These are phyloP conservation scores for Pseudogymnoascus sp. DNA, from an alignment of 2,329 filamentous ascomycete species.

Conservation along the genomic window DNA sequence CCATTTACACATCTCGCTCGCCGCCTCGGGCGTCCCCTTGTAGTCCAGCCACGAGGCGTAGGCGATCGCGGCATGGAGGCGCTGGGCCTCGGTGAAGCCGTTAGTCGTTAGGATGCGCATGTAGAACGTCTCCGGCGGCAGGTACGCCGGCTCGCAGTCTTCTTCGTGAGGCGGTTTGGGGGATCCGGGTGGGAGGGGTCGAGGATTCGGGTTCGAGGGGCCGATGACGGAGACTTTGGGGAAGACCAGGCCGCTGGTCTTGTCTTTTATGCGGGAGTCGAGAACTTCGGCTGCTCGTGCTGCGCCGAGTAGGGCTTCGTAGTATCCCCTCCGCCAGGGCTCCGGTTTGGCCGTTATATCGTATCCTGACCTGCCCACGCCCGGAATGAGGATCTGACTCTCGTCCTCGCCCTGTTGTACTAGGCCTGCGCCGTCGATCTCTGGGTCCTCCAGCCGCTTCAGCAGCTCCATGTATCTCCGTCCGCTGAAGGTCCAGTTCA, in stretches of 20 bases:
- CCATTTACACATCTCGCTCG: conserved; percentile 66
- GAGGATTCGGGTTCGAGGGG: conserved; percentile 74
- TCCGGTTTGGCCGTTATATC: conserved; percentile 50
- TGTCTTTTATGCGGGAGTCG: conserved; percentile 71
- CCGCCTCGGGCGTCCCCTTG: conserved; percentile 58
- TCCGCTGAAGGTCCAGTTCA: conserved; percentile 62
- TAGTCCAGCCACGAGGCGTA: conserved; percentile 82
- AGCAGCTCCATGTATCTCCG: conserved; percentile 54
- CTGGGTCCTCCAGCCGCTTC: conserved; percentile 59
- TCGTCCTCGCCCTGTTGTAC: conserved; percentile 43
- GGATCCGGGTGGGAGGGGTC: conserved; percentile 59
- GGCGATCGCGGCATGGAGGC: conserved; percentile 70
- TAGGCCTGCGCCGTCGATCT: conserved; percentile 61
- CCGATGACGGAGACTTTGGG: conserved; percentile 68
- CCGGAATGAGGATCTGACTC: conserved; percentile 46
- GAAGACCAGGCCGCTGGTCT: conserved; percentile 56
- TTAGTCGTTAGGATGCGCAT: conserved; percentile 71
- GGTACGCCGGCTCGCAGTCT: conserved; percentile 63
- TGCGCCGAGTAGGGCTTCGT: conserved; percentile 69
- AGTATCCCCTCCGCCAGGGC: conserved; percentile 80
- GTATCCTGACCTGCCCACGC: conserved; percentile 48
- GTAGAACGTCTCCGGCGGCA: conserved; percentile 69
- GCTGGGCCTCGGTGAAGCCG: conserved; percentile 72
- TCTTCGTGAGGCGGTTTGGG: conserved; percentile 62
- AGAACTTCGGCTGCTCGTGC: conserved; percentile 72